phyloP scores from a whole-genome alignment of 1,284 basidiomycete species.

The Lignosus rhinocerotis region DNA sequence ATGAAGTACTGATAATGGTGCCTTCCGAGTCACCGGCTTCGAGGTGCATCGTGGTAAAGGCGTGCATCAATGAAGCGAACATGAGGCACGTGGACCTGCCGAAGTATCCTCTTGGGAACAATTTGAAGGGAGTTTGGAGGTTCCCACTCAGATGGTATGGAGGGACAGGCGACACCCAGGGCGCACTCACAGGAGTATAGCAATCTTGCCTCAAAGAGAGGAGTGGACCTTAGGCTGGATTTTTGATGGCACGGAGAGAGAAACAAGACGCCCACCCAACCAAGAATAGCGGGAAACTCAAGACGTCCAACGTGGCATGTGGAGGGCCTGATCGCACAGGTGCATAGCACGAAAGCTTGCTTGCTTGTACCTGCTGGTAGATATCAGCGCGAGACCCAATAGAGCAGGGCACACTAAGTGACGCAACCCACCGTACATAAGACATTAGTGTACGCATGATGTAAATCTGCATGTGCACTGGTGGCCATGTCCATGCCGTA shows the following conservation, averaged over 20 bases:
- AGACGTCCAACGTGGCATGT: not conserved
- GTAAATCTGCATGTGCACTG: conserved; percentile 12
- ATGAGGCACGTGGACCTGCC: conserved; percentile 26
- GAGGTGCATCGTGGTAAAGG: conserved; percentile 24
- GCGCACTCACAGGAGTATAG: conserved; percentile 12
- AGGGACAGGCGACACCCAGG: not conserved
- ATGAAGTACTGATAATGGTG: conserved; percentile 21
- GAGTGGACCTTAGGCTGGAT: not conserved
- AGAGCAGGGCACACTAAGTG: conserved; percentile 1
- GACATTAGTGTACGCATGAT: conserved; percentile 12
- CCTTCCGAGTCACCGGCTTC: conserved; percentile 21
- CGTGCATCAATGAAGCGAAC: conserved; percentile 30
- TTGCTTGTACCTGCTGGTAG: conserved; percentile 9
- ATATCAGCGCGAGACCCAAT: conserved; percentile 10
- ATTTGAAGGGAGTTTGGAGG: conserved; percentile 12
- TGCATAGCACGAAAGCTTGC: conserved; percentile 1
- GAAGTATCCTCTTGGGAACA: conserved; percentile 16
- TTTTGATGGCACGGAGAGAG: no score
- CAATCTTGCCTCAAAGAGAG: conserved; percentile 5
- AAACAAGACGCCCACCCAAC: no score
- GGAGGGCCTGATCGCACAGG: not conserved
- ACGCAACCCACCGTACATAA: conserved; percentile 13
- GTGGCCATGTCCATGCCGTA: not conserved
- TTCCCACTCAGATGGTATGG: conserved; percentile 5
- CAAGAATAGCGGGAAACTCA: not conserved